Base-by-base conservation (phyloP, 768 basidiomycete species). In the Boletus speciosus region DNA sequence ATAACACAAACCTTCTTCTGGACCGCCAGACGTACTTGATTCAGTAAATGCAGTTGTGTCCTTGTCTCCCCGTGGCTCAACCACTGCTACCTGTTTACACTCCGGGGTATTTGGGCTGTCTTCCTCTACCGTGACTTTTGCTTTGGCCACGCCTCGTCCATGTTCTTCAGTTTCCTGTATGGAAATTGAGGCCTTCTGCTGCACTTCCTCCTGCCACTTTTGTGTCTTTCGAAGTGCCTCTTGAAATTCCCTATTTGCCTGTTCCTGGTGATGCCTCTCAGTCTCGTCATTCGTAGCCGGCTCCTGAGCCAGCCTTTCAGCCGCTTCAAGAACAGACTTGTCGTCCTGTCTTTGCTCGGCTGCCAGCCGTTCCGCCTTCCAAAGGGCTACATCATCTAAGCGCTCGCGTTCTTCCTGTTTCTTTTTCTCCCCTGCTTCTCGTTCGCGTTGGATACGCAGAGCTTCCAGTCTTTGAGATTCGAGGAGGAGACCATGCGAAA, bases 401-500 rank as follows among this genome's bases (percentile, higher is more conserved):
- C 36, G 50, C 35, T 65, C 56, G 6, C 46, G 52, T 55, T 60
- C 63, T 45, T 58, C 55, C 25, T 42, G 56, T 37, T 38, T 60
- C 46, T 29, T 58, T 51, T 52, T 63, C 53, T 62, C 65, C 19
- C 65, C 63, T 21, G 55, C 60, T 51, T 70, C 70, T 43, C 42
- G 66, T 57, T 68, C 66, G 42, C 57, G 64, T 25, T 56, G 63
- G 7, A 60, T 31, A 39, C 78, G 73, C 45, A 70, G 58, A 4
- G 66, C 67, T 51, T 82, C 83, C 2, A 65, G 64, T n/a, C 67
- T 71, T 49, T 75, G 70, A 3, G 78, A 74, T 31, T 77, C 74
- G 25, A 68, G 54, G 42, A 83, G 63, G 45, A 73, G 66, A 36
- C 71, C 65, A 47, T 73, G 71, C 35, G 83, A 73, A 36, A 72